Conservation (phyloP, 148 eudicot genomes). For the Chenopodium quinoa region DNA sequence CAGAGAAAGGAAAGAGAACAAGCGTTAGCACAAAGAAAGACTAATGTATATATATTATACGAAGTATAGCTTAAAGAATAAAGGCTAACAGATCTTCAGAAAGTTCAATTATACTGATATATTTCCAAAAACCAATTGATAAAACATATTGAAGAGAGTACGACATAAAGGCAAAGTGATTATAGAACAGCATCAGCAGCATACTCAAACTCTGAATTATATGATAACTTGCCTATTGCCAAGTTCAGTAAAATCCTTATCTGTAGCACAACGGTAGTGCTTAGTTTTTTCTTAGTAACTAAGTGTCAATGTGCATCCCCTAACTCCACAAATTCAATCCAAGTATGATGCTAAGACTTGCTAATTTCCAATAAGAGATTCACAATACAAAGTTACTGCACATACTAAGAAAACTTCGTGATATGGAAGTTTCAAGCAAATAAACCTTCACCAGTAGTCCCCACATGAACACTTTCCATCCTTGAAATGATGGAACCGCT, state of each 20-base stretch:
- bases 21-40: not conserved
- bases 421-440: slow-evolving; percentile 7
- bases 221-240: not conserved
- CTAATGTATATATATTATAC: not conserved
- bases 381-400: not conserved
- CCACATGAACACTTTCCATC: slow-evolving; percentile 78
- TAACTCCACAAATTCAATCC: not conserved
- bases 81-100: not conserved
- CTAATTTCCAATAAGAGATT: not conserved
- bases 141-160: not conserved
- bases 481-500: slow-evolving; percentile 76
- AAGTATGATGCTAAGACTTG: not conserved
- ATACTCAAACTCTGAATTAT: not conserved
- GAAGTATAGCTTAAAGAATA: not conserved
- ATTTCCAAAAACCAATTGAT: not conserved
- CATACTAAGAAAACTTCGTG: not conserved
- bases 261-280: not conserved
- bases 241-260: not conserved
- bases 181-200: not conserved
- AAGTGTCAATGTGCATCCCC: slow-evolving; percentile 38
- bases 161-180: not conserved
- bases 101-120: not conserved
- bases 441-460: slow-evolving; percentile 57
- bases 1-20: not conserved
- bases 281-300: not conserved